Conservation (phyloP, 805 yeast genomes). For the Nakazawaea pomicola region DNA sequence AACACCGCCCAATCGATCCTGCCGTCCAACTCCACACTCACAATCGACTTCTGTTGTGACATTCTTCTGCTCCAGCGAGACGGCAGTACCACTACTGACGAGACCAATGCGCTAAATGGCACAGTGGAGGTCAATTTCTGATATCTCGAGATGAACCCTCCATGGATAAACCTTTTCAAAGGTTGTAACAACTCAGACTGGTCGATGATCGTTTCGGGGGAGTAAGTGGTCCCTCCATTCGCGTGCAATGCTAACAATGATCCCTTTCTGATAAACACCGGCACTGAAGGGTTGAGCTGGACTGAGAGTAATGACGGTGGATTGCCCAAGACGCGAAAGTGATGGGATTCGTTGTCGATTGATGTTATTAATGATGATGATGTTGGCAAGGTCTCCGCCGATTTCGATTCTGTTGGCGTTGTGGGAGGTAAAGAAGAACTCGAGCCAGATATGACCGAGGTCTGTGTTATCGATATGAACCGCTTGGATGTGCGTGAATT, state of each 20-base stretch:
- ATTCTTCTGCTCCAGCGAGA: constrained; percentile 7
- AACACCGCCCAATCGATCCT: constrained; percentile 59
- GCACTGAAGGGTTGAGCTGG: constrained; percentile 56
- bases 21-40: constrained; percentile 48
- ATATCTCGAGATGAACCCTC: constrained; percentile 39
- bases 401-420: not conserved
- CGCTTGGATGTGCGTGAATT: constrained; percentile 7
- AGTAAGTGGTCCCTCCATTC: constrained; percentile 24
- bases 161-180: constrained; percentile 36
- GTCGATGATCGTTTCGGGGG: constrained; percentile 16
- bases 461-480: constrained; percentile 2
- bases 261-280: constrained; percentile 43
- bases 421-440: not conserved
- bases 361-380: too few species aligned
- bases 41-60: constrained; percentile 33
- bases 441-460: not conserved
- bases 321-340: constrained; percentile 39
- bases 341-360: constrained; percentile 18
- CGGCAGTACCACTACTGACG: constrained; percentile 29
- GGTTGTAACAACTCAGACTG: constrained; percentile 31
- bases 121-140: constrained; percentile 44
- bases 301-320: constrained; percentile 45
- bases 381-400: not conserved
- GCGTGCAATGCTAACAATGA: constrained; percentile 47
- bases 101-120: constrained; percentile 39